Conservation (phyloP, 768 basidiomycete species). For the Lentinula raphanica region DNA sequence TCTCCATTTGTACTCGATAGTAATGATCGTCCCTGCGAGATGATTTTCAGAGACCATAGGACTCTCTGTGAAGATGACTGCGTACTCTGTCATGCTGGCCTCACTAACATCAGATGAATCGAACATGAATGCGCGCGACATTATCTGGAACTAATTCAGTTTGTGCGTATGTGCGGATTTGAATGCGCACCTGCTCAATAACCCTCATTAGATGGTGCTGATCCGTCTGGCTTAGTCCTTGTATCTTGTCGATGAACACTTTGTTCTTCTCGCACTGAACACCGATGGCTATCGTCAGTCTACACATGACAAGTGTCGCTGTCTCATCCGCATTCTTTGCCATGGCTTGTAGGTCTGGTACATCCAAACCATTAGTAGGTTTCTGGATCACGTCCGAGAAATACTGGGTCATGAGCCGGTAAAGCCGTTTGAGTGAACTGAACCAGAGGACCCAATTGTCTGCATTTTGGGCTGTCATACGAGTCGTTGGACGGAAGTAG, state of each 20-base stretch:
- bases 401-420: slow-evolving; percentile 85
- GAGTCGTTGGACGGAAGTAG: slow-evolving; percentile 65
- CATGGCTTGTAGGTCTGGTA: slow-evolving; percentile 83
- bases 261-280: slow-evolving; percentile 89
- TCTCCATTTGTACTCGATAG: slow-evolving; percentile 78
- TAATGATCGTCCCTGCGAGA: slow-evolving; percentile 79
- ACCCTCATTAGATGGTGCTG: slow-evolving; percentile 91
- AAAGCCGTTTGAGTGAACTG: slow-evolving; percentile 76
- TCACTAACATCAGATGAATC: slow-evolving; percentile 47
- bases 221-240: slow-evolving; percentile 72
- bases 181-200: slow-evolving; percentile 73
- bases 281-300: slow-evolving; percentile 77
- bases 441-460: slow-evolving; percentile 92
- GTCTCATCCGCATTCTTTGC: slow-evolving; percentile 67
- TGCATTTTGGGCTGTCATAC: slow-evolving; percentile 55
- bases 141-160: slow-evolving; percentile 45
- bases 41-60: slow-evolving; percentile 11
- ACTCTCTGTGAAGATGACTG: slow-evolving; percentile 11
- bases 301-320: slow-evolving; percentile 71
- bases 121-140: slow-evolving; percentile 60
- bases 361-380: slow-evolving; percentile 70
- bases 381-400: slow-evolving; percentile 80
- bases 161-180: not conserved
- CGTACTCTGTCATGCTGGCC: slow-evolving; percentile 74
- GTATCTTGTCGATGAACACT: slow-evolving; percentile 85